Evolutionary conservation across 202 grass and related monocot species (phyloP).

Genomic region (Panicum hallii): DNA sequence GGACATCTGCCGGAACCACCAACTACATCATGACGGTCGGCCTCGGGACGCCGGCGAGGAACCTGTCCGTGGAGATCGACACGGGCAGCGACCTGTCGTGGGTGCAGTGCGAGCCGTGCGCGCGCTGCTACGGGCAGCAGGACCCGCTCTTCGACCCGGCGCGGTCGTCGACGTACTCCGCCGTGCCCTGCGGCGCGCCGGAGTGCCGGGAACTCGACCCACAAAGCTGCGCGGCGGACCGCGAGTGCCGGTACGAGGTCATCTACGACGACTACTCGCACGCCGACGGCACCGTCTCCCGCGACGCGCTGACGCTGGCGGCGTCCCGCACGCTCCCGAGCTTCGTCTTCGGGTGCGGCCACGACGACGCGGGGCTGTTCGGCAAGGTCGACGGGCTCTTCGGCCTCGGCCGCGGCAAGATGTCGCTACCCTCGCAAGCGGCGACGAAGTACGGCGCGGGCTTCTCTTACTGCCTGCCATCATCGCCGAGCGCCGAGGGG

Average conservation of each 20-base stretch:
- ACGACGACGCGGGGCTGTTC: slow-evolving; percentile 52
- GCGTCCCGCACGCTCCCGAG: slow-evolving; percentile 16
- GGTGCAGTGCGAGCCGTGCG: slow-evolving; percentile 81
- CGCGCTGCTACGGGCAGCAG: slow-evolving; percentile 66
- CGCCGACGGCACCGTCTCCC: slow-evolving; percentile 54
- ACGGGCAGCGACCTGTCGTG: slow-evolving; percentile 86
- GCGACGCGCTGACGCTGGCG: slow-evolving; percentile 61
- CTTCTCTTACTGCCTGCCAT: slow-evolving; percentile 85
- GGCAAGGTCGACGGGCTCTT: slow-evolving; percentile 60
- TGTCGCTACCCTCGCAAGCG: slow-evolving; percentile 64
- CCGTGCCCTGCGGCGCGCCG: slow-evolving; percentile 42
- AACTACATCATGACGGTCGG: slow-evolving; percentile 72
- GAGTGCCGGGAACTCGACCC: slow-evolving; percentile 52
- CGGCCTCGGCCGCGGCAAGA: slow-evolving; percentile 59
- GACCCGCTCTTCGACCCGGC: slow-evolving; percentile 74
- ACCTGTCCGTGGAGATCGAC: slow-evolving; percentile 69
- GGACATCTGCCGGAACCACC: slow-evolving; percentile 46
- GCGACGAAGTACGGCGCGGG: slow-evolving; percentile 42
- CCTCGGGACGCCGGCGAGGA: slow-evolving; percentile 63
- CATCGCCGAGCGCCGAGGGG: slow-evolving; percentile 51
- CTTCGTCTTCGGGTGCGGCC: slow-evolving; percentile 83
- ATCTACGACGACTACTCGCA: slow-evolving; percentile 55
- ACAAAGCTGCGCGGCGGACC: slow-evolving; percentile 30
- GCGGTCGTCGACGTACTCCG: slow-evolving; percentile 54
- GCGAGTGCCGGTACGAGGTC: slow-evolving; percentile 54